Evolutionary conservation across 257 asterid species (phyloP).

Genomic region (Penstemon barbatus): DNA sequence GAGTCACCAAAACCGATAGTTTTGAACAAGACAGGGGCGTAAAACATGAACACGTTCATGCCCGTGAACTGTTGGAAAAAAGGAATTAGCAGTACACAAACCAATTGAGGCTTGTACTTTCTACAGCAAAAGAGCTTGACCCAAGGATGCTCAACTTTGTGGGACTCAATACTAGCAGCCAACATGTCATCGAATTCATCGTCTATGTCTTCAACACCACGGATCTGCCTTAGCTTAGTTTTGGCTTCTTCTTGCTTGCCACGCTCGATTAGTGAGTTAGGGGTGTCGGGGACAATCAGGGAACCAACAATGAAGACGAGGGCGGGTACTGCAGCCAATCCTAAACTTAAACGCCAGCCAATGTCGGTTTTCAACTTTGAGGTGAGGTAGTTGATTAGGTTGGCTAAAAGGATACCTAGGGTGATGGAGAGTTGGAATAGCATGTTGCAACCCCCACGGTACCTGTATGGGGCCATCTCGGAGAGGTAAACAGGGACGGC

Average conservation of each 20-base stretch:
- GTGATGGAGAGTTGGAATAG: conserved; percentile 16
- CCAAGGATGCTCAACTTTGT: conserved; percentile 41
- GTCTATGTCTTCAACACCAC: conserved; percentile 44
- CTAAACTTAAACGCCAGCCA: conserved; percentile 1
- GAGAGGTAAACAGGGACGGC: conserved; percentile 16
- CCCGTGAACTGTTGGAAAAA: conserved; percentile 34
- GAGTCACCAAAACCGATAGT: neutral
- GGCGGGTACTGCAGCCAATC: conserved; percentile 36
- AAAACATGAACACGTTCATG: conserved; percentile 11
- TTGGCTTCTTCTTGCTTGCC: conserved; percentile 37
- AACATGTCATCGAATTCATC: conserved; percentile 45
- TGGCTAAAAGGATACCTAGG: conserved; percentile 11
- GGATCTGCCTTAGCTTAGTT: conserved; percentile 34
- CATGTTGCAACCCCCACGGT: conserved; percentile 9
- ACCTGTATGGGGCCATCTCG: conserved; percentile 20
- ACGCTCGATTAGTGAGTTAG: conserved; percentile 49
- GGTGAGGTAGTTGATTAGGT: neutral
- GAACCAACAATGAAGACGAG: conserved; percentile 42
- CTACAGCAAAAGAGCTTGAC: conserved; percentile 34
- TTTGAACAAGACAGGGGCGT: conserved; percentile 1
- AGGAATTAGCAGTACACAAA: conserved; percentile 41
- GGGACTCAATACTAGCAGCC: conserved; percentile 47
- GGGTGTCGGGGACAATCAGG: conserved; percentile 47
- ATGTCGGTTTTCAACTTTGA: neutral
- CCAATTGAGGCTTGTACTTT: conserved; percentile 42